Evolutionary conservation across 1,284 basidiomycete species (phyloP).

Genomic region (Leccinum fallax): DNA sequence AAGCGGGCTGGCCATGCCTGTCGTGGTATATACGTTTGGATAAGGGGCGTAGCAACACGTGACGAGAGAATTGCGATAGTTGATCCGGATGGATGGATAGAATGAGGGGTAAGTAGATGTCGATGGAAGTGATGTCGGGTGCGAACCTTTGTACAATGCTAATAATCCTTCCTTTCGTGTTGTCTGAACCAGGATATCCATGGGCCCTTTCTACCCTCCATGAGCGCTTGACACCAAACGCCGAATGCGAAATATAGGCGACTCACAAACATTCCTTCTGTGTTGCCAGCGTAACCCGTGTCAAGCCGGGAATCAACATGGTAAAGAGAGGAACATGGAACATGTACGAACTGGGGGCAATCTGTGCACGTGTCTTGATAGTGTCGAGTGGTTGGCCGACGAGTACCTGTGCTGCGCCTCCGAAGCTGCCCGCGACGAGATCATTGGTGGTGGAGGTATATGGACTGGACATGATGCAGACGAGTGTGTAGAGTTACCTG

Average conservation of each 20-base stretch:
- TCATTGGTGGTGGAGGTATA: conserved; percentile 64
- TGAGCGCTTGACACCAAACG: not conserved
- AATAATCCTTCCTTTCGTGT: conserved; percentile 86
- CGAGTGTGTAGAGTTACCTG: not conserved
- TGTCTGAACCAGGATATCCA: conserved; percentile 85
- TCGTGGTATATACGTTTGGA: not conserved
- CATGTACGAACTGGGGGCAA: conserved; percentile 62
- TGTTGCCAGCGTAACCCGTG: not conserved
- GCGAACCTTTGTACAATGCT: conserved; percentile 87
- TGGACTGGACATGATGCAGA: conserved; percentile 20
- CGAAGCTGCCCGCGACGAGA: conserved; percentile 76
- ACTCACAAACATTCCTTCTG: conserved; percentile 83
- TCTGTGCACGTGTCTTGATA: conserved; percentile 80
- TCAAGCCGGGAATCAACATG: not conserved
- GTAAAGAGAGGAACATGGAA: conserved; percentile 14
- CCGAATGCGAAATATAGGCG: not conserved
- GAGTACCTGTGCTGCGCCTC: conserved; percentile 80
- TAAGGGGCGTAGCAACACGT: not conserved
- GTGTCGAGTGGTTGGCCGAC: conserved; percentile 90
- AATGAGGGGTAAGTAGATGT: not conserved
- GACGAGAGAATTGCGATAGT: not conserved
- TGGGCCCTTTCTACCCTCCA: conserved; percentile 76
- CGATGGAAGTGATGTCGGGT: not conserved
- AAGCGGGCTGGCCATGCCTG: conserved; percentile 92
- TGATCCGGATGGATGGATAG: not conserved